Base-by-base conservation (phyloP, 2,329 filamentous ascomycete species). In the Teratosphaeria nubilosa region DNA sequence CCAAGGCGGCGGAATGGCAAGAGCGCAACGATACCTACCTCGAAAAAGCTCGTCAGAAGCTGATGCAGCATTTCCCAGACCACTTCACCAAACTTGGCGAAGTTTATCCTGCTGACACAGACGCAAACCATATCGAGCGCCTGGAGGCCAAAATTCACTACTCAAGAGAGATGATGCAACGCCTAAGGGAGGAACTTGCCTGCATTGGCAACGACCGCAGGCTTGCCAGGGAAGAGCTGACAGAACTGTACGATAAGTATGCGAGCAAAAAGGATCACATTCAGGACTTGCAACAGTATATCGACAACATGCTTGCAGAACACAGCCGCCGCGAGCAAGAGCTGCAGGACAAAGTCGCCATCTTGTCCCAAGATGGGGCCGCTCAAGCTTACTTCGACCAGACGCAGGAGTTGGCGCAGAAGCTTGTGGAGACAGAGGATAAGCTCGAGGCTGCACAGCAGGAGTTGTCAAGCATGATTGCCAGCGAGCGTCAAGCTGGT, bases 71-170 rank as follows among this genome's bases (percentile, higher is more conserved):
- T 6, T 52, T 51, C 14, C 16, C 41, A 48, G n/a, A 48, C n/a
- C 41, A 48, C n/a, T 48, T 48, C n/a, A 22, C 16, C n/a, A n/a
- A 20, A 48, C n/a, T 48, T 22, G 41, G 41, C 41, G 41, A 48
- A 9, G 41, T 48, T 6, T 48, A 48, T 20, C 41, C 41, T 20
- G 5, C 16, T 10, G 41, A 20, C 22, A 20, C 41, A n/a, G n/a
- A 48, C 11, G 41, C 51, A 20, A 51, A 57, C 10, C 48, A 32
- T 37, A 45, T 59, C 11, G 54, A 59, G n/a, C 25, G 56, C 22
- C 24, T 59, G 11, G 48, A 41, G 22, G 30, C 30, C 32, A 59
- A 56, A n/a, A 45, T 59, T 6, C 57, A 59, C 34, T 27, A 34
- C 24, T 56, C 37, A 16, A 25, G 54, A 56, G 34, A 51, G 13